Percentiles rank a stretch among this genome's conserved stretches.
phyloP scores from a whole-genome alignment of 257 asterid genomes.

The Salvia miltiorrhiza region DNA sequence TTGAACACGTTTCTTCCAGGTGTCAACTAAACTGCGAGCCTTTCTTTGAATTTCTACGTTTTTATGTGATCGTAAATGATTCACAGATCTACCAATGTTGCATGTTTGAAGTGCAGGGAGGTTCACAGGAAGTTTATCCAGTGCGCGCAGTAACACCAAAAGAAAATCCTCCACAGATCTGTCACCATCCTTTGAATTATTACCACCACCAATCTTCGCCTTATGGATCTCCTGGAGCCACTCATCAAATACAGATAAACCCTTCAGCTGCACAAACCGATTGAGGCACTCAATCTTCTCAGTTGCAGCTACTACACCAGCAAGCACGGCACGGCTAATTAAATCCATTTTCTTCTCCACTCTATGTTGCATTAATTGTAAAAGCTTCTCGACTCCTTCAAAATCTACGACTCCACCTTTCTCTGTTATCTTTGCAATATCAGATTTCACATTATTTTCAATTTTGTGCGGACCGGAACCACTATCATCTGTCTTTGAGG shows the following conservation, averaged over 20 bases:
- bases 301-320: conserved; percentile 76
- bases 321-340: conserved; percentile 63
- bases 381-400: conserved; percentile 88
- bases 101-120: conserved; percentile 87
- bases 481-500: conserved; percentile 54
- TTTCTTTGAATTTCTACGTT: conserved; percentile 79
- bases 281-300: conserved; percentile 77
- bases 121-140: conserved; percentile 90
- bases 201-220: conserved; percentile 58
- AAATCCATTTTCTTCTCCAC: conserved; percentile 62
- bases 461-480: conserved; percentile 41
- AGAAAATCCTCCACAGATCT: conserved; percentile 76
- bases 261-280: conserved; percentile 77
- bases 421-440: conserved; percentile 69
- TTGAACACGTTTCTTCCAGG: conserved; percentile 97
- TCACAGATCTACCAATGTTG: conserved; percentile 93
- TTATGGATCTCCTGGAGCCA: conserved; percentile 96
- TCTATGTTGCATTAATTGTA: conserved; percentile 73
- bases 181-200: conserved; percentile 53
- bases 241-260: conserved; percentile 75
- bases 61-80: conserved; percentile 81
- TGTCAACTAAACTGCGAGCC: conserved; percentile 86
- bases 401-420: conserved; percentile 69
- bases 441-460: conserved; percentile 57
- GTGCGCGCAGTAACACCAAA: conserved; percentile 80